Base-by-base conservation (phyloP, 257 asterid species). In the Fraxinus cuspidata region DNA sequence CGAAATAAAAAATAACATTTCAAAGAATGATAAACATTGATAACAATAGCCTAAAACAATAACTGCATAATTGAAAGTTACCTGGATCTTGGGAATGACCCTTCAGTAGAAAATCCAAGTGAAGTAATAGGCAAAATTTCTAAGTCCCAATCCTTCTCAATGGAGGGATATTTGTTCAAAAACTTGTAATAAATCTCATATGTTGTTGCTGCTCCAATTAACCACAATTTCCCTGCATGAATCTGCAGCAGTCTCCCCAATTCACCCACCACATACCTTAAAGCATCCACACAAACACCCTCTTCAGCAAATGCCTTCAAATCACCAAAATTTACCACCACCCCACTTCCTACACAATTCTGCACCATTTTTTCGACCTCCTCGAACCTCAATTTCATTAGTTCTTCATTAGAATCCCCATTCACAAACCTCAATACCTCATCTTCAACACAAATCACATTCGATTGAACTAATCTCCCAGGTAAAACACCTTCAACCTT, bases 21-120 rank as follows among this genome's bases (percentile, higher is more conserved):
- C 44, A 71, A 44, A 73, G 5, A 42, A 42, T 42, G 51, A 60
- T 4, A 32, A 38, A 12, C 27, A 68, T 35, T 4, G 34, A 63
- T 27, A 56, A 79, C 7, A 8, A 27, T 68, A 64, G 15, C 7
- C 7, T 37, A 44, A 42, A 72, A 23, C 73, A n/a, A 38, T 69
- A 56, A 49, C 4, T 38, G 63, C 0, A 63, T 12, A 70, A 68
- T 71, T 25, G 38, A 18, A 53, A 81, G 42, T 73, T 67, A 94
- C 99, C 96, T 92, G 90, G 99, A 92, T 88, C 90, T 91, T 21
- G 95, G 94, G 74, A 82, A 86, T 34, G 93, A 81, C 31, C 92
- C 96, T 64, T 88, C 94, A 73, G 73, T 56, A 12, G 94, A 77
- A 63, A 84, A 81, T 63, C 81, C 85, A 42, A 82, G 42, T 4